A percentile compares a stretch with the other conserved stretches of the same genome.
phyloP scores from a whole-genome alignment of 805 yeast genomes.

The Ogataea salicorniae region DNA sequence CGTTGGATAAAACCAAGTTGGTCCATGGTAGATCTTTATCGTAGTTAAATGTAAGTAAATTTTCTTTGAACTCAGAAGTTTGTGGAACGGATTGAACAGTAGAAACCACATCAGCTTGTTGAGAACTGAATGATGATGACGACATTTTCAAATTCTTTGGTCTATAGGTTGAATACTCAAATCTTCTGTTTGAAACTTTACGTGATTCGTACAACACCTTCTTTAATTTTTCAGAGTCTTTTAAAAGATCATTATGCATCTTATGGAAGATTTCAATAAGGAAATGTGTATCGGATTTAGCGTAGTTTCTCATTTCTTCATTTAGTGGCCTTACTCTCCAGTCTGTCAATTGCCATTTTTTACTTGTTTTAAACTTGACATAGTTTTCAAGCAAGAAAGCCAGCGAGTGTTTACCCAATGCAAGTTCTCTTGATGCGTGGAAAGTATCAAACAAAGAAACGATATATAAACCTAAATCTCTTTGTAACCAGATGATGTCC shows the following conservation, averaged over 20 bases:
- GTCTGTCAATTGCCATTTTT: slow-evolving; percentile 92
- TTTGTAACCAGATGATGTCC: slow-evolving; percentile 96
- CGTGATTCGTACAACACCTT: slow-evolving; percentile 71
- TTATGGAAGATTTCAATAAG: slow-evolving; percentile 74
- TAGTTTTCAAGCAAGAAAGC: slow-evolving; percentile 77
- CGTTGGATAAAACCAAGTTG: slow-evolving; percentile 56
- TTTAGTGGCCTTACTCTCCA: slow-evolving; percentile 91
- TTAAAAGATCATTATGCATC: slow-evolving; percentile 57
- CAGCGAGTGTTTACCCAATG: slow-evolving; percentile 74
- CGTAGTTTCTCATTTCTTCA: slow-evolving; percentile 72
- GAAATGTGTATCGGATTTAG: slow-evolving; percentile 94
- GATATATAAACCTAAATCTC: slow-evolving; percentile 87
- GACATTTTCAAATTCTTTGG: slow-evolving; percentile 25
- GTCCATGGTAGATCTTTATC: slow-evolving; percentile 63
- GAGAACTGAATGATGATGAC: slow-evolving; percentile 9
- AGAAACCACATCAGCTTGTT: slow-evolving; percentile 23
- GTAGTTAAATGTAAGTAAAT: slow-evolving; percentile 43
- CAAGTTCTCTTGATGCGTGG: slow-evolving; percentile 79
- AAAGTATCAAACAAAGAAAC: slow-evolving; percentile 90
- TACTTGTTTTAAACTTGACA: slow-evolving; percentile 83
- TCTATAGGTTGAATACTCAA: slow-evolving; percentile 71
- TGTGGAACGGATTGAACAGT: slow-evolving; percentile 28
- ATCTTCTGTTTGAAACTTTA: slow-evolving; percentile 72
- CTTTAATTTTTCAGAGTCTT: slow-evolving; percentile 39
- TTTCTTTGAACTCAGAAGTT: slow-evolving; percentile 12